These are phyloP conservation scores for Cladosporium sp. DNA, from an alignment of 2,329 filamentous ascomycete species.

Conservation along the genomic window DNA sequence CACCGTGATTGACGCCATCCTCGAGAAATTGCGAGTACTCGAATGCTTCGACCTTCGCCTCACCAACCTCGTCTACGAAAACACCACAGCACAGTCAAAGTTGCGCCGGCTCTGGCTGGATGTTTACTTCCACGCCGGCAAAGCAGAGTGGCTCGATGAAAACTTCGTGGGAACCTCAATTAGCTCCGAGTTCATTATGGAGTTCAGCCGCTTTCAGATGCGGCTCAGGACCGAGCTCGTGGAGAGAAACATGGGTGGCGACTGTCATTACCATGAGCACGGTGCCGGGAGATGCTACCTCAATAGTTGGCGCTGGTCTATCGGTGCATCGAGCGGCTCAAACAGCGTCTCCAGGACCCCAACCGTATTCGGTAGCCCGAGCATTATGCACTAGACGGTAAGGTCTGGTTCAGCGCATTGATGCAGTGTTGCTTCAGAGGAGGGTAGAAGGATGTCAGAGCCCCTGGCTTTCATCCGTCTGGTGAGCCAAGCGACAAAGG, in stretches of 20 bases:
- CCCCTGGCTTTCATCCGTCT: too few species aligned
- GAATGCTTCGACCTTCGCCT: conserved; percentile 3
- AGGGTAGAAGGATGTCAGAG: too few species aligned
- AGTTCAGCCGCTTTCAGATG: conserved; percentile 10
- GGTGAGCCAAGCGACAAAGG: too few species aligned
- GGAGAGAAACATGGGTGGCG: background rate
- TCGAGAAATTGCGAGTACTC: conserved; percentile 7
- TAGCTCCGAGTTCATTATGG: conserved; percentile 14
- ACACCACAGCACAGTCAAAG: conserved; percentile 13
- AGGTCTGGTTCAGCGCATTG: too few species aligned
- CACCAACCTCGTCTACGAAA: conserved; percentile 16
- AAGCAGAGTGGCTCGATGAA: conserved; percentile 2
- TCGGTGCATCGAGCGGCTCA: too few species aligned
- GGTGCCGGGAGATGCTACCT: background rate
- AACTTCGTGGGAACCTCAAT: background rate
- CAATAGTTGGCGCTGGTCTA: too few species aligned
- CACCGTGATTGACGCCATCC: conserved; percentile 17
- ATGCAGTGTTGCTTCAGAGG: too few species aligned
- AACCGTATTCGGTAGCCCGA: too few species aligned
- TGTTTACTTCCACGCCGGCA: conserved; percentile 16
- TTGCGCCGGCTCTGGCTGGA: conserved; percentile 19
- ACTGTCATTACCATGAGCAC: background rate
- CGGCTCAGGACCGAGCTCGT: background rate
- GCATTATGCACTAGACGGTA: too few species aligned
- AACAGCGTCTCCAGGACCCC: too few species aligned